A percentile compares a stretch with the other conserved stretches of the same genome.
phyloP scores from a whole-genome alignment of 2,329 filamentous ascomycete genomes.

The Simplicillium aogashimaense region DNA sequence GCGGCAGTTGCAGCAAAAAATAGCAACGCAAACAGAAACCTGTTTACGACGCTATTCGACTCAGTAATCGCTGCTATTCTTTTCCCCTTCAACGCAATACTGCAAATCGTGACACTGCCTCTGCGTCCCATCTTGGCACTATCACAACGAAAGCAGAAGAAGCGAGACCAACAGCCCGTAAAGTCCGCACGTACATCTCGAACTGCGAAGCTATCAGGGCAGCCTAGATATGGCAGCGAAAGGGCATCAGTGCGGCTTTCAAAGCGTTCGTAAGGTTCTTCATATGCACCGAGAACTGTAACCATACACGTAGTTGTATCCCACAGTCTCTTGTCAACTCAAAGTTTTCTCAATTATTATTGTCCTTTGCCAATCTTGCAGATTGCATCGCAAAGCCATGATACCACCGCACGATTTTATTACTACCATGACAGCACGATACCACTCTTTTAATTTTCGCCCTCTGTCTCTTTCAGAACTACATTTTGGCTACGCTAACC shows the following conservation, averaged over 20 bases:
- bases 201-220: constrained; percentile 14
- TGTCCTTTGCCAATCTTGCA: too few species aligned
- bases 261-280: constrained; percentile 4
- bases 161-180: constrained; percentile 16
- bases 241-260: constrained; percentile 21
- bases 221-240: constrained; percentile 23
- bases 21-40: constrained; percentile 21
- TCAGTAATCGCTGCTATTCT: constrained; percentile 21
- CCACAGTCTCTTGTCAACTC: too few species aligned
- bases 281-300: too few species aligned
- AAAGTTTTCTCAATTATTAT: too few species aligned
- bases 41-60: constrained; percentile 27
- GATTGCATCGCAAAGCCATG: too few species aligned
- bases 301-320: too few species aligned
- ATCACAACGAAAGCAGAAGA: constrained; percentile 18
- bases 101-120: constrained; percentile 31
- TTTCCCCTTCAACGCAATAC: constrained; percentile 29
- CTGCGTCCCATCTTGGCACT: constrained; percentile 24
- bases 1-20: constrained; percentile 62
- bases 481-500: too few species aligned
- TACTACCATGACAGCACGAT: too few species aligned
- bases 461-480: too few species aligned
- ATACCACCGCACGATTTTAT: too few species aligned
- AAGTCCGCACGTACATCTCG: constrained; percentile 3
- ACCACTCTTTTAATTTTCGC: too few species aligned